phyloP scores from a whole-genome alignment of 139 green algal species.

The Eudorina sp. region DNA sequence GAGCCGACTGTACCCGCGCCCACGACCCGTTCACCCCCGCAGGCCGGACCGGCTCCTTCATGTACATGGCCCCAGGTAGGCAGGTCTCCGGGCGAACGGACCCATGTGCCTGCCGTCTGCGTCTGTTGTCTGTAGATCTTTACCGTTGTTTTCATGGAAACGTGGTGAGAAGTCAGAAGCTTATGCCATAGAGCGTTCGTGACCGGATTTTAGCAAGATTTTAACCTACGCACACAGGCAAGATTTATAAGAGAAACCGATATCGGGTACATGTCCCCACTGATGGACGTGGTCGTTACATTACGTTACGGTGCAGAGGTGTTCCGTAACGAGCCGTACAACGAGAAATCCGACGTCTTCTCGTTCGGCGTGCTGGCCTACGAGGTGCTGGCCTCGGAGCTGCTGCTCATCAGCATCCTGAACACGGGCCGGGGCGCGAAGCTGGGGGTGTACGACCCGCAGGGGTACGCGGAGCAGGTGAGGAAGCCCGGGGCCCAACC shows the following conservation, averaged over 20 bases:
- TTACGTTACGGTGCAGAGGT: not conserved
- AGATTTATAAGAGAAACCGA: too few relatives aligned
- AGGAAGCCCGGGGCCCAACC: too few relatives aligned
- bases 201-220: not conserved
- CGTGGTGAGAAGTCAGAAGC: too few relatives aligned
- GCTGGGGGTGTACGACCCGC: not conserved
- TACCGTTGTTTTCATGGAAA: too few relatives aligned
- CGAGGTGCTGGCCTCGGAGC: constrained; percentile 20
- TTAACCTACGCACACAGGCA: too few relatives aligned
- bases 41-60: constrained; percentile 14
- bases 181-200: not conserved
- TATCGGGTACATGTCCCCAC: too few relatives aligned
- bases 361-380: constrained; percentile 19
- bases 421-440: not conserved
- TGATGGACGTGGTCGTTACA: not conserved
- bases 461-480: constrained; percentile 7
- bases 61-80: constrained; percentile 36
- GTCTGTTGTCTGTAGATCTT: not conserved
- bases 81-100: not conserved
- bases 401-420: constrained; percentile 11
- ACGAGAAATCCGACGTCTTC: constrained; percentile 38
- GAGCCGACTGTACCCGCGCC: too few relatives aligned
- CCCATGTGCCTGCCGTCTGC: not conserved
- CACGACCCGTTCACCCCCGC: not conserved
- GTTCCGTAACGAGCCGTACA: constrained; percentile 34